Conservation (phyloP, 2,329 filamentous ascomycete genomes). For the Orbilia quercus region DNA sequence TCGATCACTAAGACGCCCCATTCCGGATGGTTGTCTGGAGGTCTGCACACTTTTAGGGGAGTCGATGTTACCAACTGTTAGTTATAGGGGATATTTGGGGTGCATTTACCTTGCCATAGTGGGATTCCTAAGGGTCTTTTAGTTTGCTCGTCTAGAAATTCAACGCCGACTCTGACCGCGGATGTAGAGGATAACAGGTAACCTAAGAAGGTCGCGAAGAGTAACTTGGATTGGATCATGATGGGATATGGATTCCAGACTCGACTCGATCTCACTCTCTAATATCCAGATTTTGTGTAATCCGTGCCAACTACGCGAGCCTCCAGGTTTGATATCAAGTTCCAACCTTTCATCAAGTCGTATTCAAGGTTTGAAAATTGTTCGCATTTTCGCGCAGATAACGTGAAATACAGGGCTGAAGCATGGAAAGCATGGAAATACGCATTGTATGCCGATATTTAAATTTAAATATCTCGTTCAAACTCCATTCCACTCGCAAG, state of each 20-base stretch:
- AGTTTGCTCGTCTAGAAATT: slow-evolving; percentile 37
- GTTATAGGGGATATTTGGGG: background rate
- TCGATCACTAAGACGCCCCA: slow-evolving; percentile 41
- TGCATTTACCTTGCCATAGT: slow-evolving; percentile 10
- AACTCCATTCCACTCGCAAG: slow-evolving; percentile 36
- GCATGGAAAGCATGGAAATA: background rate
- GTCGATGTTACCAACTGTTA: background rate
- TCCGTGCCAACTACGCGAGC: no score
- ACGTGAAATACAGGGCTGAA: background rate
- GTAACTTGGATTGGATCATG: background rate
- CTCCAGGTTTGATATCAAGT: background rate
- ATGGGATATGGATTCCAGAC: background rate
- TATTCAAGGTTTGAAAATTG: background rate
- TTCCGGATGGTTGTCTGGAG: slow-evolving; percentile 29
- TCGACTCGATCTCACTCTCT: no score
- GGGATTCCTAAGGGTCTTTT: slow-evolving; percentile 19
- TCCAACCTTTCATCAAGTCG: background rate
- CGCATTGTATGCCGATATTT: background rate
- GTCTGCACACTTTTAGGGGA: slow-evolving; percentile 48
- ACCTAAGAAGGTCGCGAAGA: background rate
- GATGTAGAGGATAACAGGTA: slow-evolving; percentile 18
- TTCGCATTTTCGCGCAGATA: slow-evolving; percentile 35
- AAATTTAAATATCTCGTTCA: slow-evolving; percentile 39
- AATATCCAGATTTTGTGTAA: no score
- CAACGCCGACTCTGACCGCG: slow-evolving; percentile 21